Base-by-base conservation (phyloP, 2,329 filamentous ascomycete genomes). In the Anthostomella pinea region DNA sequence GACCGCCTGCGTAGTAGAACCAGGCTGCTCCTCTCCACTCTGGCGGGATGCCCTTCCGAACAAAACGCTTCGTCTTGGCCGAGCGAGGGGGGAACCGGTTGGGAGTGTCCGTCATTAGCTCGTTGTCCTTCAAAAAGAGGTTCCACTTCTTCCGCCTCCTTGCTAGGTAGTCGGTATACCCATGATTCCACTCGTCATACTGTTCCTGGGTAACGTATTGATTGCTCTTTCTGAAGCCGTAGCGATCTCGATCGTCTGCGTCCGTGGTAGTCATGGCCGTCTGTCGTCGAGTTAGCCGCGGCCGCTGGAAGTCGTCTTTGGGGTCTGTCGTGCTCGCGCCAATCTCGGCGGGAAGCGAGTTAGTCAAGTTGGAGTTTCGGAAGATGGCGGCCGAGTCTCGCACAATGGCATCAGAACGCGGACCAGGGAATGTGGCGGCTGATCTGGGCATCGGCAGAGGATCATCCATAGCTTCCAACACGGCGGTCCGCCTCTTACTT, bases 1-100 rank as follows among this genome's bases (percentile, higher is more conserved):
- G 88, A 1, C 91, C 91, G 14, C 88, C 88, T 8, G 89, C 88
- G 59, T 96, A 97, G 67, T 86, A 96, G 62, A 95, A 97, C 91
- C 91, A 97, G 29, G 91, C 91, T 5, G 87, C 85, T n/a, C 91
- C 91, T 54, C 91, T 80, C 81, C 89, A 95, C 48, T 95, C 88
- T 0, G 90, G 87, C 3, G 91, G 91, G 32, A 96, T 91, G 11
- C 91, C 91, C 63, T 96, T 97, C 33, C 90, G 81, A 31, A 95
- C 79, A 58, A 93, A 96, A 13, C 89, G 78, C 65, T 94, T 95
- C 27, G 93, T 80, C 63, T 94, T 95, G 29, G 82, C 78, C 32
- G 81, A 87, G 35, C 82, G 84, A 2, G 83, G 75, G 1, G 91
- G 91, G 51, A 97, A 97, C 2, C 79, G 76, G 23, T 77, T 80